A percentile compares a stretch with the other conserved stretches of the same genome.
phyloP scores from a whole-genome alignment of 306 rosid species.

The Dalbergia cultrata region DNA sequence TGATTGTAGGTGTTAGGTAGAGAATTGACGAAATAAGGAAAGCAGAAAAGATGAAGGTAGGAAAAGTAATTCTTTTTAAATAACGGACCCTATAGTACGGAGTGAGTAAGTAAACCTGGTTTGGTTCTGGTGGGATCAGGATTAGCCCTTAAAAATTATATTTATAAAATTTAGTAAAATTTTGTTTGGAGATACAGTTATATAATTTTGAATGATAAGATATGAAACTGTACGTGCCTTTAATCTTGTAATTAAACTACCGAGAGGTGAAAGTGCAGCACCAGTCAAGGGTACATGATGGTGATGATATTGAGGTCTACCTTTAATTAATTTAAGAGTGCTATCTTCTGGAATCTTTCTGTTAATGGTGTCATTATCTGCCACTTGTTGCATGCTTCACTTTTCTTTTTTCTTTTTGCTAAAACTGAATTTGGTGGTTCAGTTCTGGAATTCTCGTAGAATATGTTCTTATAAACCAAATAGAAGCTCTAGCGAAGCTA shows the following conservation, averaged over 20 bases:
- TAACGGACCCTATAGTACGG: conserved; percentile 4
- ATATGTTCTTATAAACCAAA: conserved; percentile 41
- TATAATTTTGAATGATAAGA: no score
- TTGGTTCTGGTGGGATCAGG: not conserved
- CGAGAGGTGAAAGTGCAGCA: not conserved
- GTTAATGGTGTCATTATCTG: conserved; percentile 37
- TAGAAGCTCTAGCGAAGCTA: conserved; percentile 2
- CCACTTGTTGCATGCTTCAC: conserved; percentile 33
- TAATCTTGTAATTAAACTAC: no score
- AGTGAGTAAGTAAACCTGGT: conserved; percentile 31
- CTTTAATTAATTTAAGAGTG: conserved; percentile 31
- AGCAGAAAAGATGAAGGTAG: not conserved
- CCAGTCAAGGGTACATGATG: not conserved
- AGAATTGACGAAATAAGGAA: not conserved
- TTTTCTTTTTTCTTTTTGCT: not conserved
- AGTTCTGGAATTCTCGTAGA: conserved; percentile 25
- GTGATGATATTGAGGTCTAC: conserved; percentile 29
- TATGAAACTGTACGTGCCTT: no score
- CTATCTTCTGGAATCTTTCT: conserved; percentile 47
- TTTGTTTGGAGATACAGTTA: no score
- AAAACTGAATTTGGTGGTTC: conserved; percentile 36
- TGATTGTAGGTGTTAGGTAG: conserved; percentile 32
- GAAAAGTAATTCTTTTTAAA: not conserved
- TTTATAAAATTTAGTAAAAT: no score
- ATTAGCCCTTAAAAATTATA: no score